Conservation (phyloP, 306 rosid species). For the Prinsepia uniflora region DNA sequence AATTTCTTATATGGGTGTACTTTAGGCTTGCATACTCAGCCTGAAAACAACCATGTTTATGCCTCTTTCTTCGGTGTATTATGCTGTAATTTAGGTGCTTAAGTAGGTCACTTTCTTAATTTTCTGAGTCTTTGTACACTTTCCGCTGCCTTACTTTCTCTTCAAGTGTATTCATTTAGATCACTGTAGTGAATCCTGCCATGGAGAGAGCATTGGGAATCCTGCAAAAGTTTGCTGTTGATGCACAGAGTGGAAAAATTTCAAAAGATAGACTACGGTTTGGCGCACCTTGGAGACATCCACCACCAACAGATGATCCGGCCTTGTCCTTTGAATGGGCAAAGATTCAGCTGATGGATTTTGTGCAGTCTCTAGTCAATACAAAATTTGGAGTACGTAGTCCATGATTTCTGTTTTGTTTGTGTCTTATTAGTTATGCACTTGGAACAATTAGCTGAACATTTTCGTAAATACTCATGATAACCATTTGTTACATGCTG, state of each 20-base stretch:
- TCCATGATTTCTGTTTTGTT: constrained; percentile 11
- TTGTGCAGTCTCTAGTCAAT: constrained; percentile 61
- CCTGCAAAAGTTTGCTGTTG: constrained; percentile 67
- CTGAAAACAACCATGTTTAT: not conserved
- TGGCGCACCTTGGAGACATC: constrained; percentile 99
- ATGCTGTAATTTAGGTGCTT: not conserved
- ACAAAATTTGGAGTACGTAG: constrained; percentile 80
- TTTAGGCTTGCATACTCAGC: not conserved
- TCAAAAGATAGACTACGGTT: constrained; percentile 70
- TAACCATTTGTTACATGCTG: not conserved
- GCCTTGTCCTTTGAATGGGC: constrained; percentile 64
- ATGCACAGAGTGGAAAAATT: constrained; percentile 56
- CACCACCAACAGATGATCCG: constrained; percentile 61
- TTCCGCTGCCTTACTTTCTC: constrained; percentile 27
- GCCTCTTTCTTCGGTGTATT: not conserved
- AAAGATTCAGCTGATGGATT: constrained; percentile 88
- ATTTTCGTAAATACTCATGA: not conserved
- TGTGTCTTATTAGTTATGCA: constrained; percentile 2
- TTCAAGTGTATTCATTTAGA: constrained; percentile 42
- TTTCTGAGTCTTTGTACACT: constrained; percentile 14
- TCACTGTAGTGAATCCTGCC: constrained; percentile 84
- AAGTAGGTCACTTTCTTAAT: constrained; percentile 10
- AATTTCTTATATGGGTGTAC: not conserved
- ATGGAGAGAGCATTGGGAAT: constrained; percentile 78
- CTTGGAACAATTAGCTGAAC: constrained; percentile 9